Evolutionary conservation across 2,329 filamentous ascomycete genomes (phyloP).

Genomic region (Neonectria punicea): DNA sequence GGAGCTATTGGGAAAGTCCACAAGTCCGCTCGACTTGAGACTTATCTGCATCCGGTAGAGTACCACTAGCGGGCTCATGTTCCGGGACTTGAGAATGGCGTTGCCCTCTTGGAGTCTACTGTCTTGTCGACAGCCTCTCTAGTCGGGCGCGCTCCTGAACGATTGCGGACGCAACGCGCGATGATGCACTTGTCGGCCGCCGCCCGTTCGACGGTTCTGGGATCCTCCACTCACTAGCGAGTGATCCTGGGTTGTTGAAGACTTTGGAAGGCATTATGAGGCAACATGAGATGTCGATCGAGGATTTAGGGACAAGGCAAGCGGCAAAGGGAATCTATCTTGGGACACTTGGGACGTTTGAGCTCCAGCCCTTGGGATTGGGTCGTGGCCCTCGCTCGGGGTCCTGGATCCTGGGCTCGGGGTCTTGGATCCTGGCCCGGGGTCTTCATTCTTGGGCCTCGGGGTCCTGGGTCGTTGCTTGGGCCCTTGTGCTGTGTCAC

Average conservation of each 20-base stretch:
- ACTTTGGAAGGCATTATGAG: neutral
- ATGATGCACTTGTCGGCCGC: neutral
- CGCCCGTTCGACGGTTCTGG: neutral
- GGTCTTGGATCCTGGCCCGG: neutral
- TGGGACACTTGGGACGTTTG: neutral
- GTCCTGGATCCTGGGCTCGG: neutral
- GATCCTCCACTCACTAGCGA: neutral
- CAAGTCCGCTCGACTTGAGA: neutral
- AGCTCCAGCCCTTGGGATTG: neutral
- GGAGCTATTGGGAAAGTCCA: neutral
- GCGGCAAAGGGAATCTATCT: neutral
- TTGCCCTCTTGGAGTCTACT: neutral
- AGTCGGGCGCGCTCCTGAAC: neutral
- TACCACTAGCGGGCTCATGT: slow-evolving; percentile 16
- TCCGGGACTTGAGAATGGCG: slow-evolving; percentile 10
- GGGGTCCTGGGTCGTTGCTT: neutral
- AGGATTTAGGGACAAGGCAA: neutral
- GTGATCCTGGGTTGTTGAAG: neutral
- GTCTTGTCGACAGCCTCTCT: neutral
- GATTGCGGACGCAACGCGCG: neutral
- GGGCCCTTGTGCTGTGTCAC: slow-evolving; percentile 1
- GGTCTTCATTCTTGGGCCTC: neutral
- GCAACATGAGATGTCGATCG: neutral
- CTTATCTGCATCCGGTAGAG: slow-evolving; percentile 19
- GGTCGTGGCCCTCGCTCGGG: neutral